Evolutionary conservation across 2,329 filamentous ascomycete species (phyloP).

Genomic region (Parastagonospora avenae): DNA sequence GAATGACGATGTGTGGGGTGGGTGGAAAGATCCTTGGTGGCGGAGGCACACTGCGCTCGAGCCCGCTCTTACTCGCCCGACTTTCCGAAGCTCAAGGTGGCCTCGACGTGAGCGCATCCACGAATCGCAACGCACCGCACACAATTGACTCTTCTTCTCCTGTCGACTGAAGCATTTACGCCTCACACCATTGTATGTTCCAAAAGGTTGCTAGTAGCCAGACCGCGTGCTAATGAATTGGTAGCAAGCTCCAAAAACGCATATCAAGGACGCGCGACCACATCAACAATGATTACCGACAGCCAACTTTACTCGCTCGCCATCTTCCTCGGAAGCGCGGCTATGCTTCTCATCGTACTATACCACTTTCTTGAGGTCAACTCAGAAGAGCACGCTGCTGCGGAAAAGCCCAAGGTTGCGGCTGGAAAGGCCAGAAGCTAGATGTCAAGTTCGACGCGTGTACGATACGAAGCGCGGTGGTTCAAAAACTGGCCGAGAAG

Average conservation of each 20-base stretch:
- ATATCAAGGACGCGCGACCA: conserved; percentile 36
- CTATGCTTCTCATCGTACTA: conserved; percentile 90
- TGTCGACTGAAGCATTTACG: not conserved
- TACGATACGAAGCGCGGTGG: not conserved
- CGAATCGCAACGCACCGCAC: not conserved
- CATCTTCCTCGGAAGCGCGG: conserved; percentile 85
- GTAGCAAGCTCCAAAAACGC: conserved; percentile 22
- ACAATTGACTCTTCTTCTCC: not conserved
- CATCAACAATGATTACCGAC: conserved; percentile 87
- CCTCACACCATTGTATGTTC: conserved; percentile 2
- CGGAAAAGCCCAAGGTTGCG: conserved; percentile 33
- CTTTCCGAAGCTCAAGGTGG: conserved; percentile 33
- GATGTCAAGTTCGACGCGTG: not conserved
- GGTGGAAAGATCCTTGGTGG: conserved; percentile 21
- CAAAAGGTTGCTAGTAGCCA: not conserved
- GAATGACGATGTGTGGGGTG: conserved; percentile 44
- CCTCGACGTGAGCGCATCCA: conserved; percentile 18
- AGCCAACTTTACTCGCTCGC: conserved; percentile 86
- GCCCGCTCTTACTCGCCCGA: conserved; percentile 16
- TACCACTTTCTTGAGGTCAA: conserved; percentile 99
- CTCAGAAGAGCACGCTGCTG: conserved; percentile 59
- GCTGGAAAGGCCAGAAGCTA: conserved; percentile 32
- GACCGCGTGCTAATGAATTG: conserved; percentile 17
- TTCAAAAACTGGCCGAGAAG: not conserved
- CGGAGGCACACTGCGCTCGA: conserved; percentile 21